Percentiles rank a stretch among this genome's conserved stretches.
Evolutionary conservation across 208 protist genomes (phyloP).

Genomic region (Trichomonas gallinae): DNA sequence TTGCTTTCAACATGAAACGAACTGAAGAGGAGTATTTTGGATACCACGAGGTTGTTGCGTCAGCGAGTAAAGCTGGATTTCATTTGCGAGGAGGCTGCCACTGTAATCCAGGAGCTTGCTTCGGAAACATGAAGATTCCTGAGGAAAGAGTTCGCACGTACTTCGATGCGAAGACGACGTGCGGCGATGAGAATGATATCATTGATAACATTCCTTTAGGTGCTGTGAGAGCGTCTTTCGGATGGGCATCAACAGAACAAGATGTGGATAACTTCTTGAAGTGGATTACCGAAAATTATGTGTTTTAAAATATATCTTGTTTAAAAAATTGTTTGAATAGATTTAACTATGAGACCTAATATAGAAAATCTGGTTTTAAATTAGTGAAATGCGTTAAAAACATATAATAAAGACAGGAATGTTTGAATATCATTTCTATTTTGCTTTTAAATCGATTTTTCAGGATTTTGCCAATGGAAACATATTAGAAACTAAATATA

Average conservation of each 20-base stretch:
- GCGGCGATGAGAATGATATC: slow-evolving; percentile 26
- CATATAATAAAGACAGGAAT: no score
- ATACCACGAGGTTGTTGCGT: neutral
- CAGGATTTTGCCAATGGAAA: no score
- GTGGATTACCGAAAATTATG: neutral
- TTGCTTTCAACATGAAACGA: slow-evolving; percentile 6
- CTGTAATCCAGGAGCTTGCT: slow-evolving; percentile 29
- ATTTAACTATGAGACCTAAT: no score
- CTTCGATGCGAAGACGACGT: neutral
- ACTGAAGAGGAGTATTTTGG: neutral
- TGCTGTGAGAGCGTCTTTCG: slow-evolving; percentile 21
- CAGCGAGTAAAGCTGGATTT: neutral
- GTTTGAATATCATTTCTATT: no score
- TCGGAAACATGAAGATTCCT: neutral
- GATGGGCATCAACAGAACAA: slow-evolving; percentile 22
- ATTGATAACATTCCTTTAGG: slow-evolving; percentile 24
- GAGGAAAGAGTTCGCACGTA: neutral
- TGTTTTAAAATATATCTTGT: neutral
- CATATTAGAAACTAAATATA: no score
- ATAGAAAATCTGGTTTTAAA: no score
- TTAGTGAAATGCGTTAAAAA: no score
- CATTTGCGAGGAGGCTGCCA: slow-evolving; percentile 23
- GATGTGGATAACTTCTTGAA: neutral
- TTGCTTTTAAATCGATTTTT: no score
- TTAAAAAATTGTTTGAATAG: no score